Evolutionary conservation across 139 green algal species (phyloP), one percentile per base, ranked within the genome.

Genomic region (Micromonas commoda): DNA sequence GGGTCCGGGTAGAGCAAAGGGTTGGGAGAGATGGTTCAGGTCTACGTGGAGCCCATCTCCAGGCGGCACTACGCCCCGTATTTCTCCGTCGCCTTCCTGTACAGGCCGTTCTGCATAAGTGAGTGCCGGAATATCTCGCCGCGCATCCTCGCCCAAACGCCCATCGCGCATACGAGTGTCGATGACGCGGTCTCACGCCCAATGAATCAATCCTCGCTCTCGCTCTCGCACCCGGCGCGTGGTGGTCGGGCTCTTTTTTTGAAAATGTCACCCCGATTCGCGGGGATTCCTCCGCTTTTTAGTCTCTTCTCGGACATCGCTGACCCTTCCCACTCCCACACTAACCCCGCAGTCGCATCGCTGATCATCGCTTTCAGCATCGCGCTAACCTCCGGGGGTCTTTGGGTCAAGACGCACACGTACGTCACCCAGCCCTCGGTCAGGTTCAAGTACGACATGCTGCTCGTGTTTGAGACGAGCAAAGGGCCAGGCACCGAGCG

Each of bases 31-130:
- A 57, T 57, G 45, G 45, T 68, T 16, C 60, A 68, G 60, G 60
- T 68, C 19, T 68, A 68, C 60, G 16, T 23, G 60, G 60, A 68
- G 60, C 60, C 60, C 0, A 16, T 68, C 60, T 16, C 60, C 6
- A 68, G 60, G 60, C 60, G 60, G 24, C 60, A 68, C 60, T 68
- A 68, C 60, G 60, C 60, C 19, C 60, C 60, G n/a, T 32, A 32
- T 68, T 24, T 68, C 26, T 29, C 24, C 6, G 24, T 68, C 26
- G 60, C 13, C 9, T 35, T 32, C 24, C 60, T 68, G 24, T 68
- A 35, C 60, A 16, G 60, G 60, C 60, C 24, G 24, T 24, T 68
- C 19, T 68, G 60, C 60, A 35, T 29, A 68, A 32, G 24, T 29
- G 24, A 5, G 60, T 68, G 13, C 24, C 60, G 52, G 52, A 19